phyloP scores from a whole-genome alignment of 2,329 filamentous ascomycete genomes.

The Paracorniculantispora psalliotae region DNA sequence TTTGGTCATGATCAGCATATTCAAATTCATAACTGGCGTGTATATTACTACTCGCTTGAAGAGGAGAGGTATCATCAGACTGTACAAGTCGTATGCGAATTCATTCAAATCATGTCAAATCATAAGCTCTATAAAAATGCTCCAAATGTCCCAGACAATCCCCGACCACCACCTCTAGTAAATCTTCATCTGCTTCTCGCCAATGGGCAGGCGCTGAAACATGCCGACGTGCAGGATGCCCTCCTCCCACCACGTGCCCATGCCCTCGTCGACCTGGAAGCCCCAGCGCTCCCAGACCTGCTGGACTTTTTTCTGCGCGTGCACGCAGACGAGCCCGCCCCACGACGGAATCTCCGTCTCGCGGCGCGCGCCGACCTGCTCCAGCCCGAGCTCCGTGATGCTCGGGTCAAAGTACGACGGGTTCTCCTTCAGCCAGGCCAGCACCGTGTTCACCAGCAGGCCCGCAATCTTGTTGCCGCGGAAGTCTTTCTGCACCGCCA shows the following conservation, averaged over 20 bases:
- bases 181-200: slow-evolving; percentile 22
- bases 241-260: slow-evolving; percentile 79
- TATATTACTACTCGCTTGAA: too few relatives aligned
- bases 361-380: slow-evolving; percentile 35
- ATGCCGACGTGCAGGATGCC: slow-evolving; percentile 83
- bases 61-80: too few relatives aligned
- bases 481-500: slow-evolving; percentile 64
- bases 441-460: slow-evolving; percentile 60
- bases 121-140: slow-evolving; percentile 10
- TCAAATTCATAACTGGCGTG: too few relatives aligned
- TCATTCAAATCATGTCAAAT: slow-evolving; percentile 4
- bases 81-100: neutral
- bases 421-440: slow-evolving; percentile 64
- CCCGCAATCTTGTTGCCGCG: slow-evolving; percentile 61
- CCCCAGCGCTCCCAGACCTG: slow-evolving; percentile 66
- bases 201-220: slow-evolving; percentile 51
- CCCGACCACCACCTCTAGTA: slow-evolving; percentile 13
- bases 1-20: too few relatives aligned
- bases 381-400: slow-evolving; percentile 40
- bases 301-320: slow-evolving; percentile 67
- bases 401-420: slow-evolving; percentile 50
- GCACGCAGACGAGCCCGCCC: slow-evolving; percentile 71
- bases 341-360: slow-evolving; percentile 51
- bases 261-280: slow-evolving; percentile 65
- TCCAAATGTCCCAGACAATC: neutral